These are phyloP conservation scores for Beauveria asiatica DNA, from an alignment of 2,329 filamentous ascomycete genomes.

Conservation along the genomic window DNA sequence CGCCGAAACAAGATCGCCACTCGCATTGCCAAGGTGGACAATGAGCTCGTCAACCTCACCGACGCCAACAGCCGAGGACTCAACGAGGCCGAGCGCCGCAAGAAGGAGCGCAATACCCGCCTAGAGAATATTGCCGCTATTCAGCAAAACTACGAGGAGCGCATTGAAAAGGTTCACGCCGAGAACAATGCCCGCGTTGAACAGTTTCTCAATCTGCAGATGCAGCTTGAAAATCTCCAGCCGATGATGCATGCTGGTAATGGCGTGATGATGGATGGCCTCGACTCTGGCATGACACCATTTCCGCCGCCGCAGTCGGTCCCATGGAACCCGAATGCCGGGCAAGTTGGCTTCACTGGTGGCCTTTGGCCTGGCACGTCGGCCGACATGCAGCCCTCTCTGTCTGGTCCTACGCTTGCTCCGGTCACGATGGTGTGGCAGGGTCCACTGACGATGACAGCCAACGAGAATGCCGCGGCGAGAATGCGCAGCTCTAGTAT, in stretches of 20 bases:
- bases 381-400: slow-evolving; percentile 24
- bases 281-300: slow-evolving; percentile 8
- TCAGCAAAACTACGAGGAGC: slow-evolving; percentile 38
- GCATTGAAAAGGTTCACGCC: slow-evolving; percentile 31
- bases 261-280: slow-evolving; percentile 24
- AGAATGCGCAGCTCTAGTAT: slow-evolving; percentile 56
- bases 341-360: slow-evolving; percentile 21
- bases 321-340: slow-evolving; percentile 24
- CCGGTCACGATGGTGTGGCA: neutral
- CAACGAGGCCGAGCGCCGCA: slow-evolving; percentile 53
- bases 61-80: slow-evolving; percentile 59
- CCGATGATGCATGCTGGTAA: slow-evolving; percentile 25
- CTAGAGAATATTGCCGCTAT: slow-evolving; percentile 37
- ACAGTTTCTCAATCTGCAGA: slow-evolving; percentile 23
- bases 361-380: slow-evolving; percentile 30
- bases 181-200: slow-evolving; percentile 23
- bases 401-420: slow-evolving; percentile 17
- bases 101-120: slow-evolving; percentile 40
- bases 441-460: neutral
- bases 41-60: slow-evolving; percentile 61
- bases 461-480: slow-evolving; percentile 22
- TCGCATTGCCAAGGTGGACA: slow-evolving; percentile 63
- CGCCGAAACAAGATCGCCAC: slow-evolving; percentile 66
- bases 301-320: slow-evolving; percentile 6
- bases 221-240: slow-evolving; percentile 20